These are phyloP conservation scores for Mucor saturninus DNA, from an alignment of 371 early-diverging fungal genomes.

Conservation along the genomic window DNA sequence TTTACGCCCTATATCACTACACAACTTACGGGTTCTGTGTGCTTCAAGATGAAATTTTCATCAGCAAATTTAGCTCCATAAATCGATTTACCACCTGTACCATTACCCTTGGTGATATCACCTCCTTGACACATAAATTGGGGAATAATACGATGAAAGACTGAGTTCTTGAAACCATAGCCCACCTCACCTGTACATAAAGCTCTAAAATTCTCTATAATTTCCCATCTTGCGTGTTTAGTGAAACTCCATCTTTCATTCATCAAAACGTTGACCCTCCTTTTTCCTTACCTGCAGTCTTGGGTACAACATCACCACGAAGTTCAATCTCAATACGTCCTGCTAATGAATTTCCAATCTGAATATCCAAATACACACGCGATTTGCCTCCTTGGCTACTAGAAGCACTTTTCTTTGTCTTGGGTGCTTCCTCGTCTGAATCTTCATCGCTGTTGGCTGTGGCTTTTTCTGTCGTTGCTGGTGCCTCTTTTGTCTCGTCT, in stretches of 20 bases:
- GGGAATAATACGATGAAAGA: slow-evolving; percentile 90
- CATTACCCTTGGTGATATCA: slow-evolving; percentile 91
- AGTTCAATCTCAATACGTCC: slow-evolving; percentile 85
- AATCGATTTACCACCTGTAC: slow-evolving; percentile 95
- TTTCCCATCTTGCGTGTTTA: slow-evolving; percentile 7
- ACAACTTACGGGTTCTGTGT: slow-evolving; percentile 76
- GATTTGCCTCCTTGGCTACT: slow-evolving; percentile 27
- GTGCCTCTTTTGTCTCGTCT: slow-evolving; percentile 21
- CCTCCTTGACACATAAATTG: slow-evolving; percentile 99
- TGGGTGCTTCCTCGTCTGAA: slow-evolving; percentile 8
- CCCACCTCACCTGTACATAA: slow-evolving; percentile 53
- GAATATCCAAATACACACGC: slow-evolving; percentile 59
- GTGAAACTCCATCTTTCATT: slow-evolving; percentile 38
- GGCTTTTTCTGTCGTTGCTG: slow-evolving; percentile 2
- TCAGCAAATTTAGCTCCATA: slow-evolving; percentile 93
- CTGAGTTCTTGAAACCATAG: slow-evolving; percentile 83
- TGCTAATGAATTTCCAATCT: slow-evolving; percentile 53
- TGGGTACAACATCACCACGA: slow-evolving; percentile 76
- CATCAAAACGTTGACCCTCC: neutral
- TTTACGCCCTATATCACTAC: neutral
- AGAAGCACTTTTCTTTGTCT: slow-evolving; percentile 5
- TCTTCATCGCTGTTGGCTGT: slow-evolving; percentile 12
- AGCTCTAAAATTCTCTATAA: slow-evolving; percentile 37
- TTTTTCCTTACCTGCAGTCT: slow-evolving; percentile 74
- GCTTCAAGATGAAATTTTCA: slow-evolving; percentile 95